Evolutionary conservation across 306 rosid species (phyloP).

Genomic region (Inga laurina): DNA sequence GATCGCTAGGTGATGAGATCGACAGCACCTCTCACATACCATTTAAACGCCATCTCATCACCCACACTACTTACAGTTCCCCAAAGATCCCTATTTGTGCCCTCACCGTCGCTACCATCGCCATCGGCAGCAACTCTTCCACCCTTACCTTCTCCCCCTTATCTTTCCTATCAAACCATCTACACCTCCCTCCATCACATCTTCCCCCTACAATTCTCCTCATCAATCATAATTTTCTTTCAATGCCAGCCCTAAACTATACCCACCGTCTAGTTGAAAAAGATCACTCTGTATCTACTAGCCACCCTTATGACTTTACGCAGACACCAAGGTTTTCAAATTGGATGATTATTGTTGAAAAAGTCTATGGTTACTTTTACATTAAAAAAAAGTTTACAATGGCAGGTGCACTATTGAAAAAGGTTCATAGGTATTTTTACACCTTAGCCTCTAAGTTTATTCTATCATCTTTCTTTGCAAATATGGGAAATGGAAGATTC

Average conservation of each 20-base stretch:
- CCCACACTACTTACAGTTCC: constrained; percentile 24
- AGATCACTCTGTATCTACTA: constrained; percentile 27
- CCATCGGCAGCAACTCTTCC: not conserved
- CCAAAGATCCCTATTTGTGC: constrained; percentile 23
- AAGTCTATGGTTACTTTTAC: too few species aligned
- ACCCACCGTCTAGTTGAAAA: constrained; percentile 25
- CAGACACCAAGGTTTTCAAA: constrained; percentile 6
- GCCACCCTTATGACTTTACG: constrained; percentile 16
- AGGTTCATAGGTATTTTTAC: too few species aligned
- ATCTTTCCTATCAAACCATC: constrained; percentile 8
- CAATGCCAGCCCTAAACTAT: not conserved
- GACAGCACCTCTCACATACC: too few species aligned
- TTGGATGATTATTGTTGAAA: not conserved
- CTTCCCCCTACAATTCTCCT: constrained; percentile 33
- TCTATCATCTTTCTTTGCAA: too few species aligned
- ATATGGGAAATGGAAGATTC: too few species aligned
- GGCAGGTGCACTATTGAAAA: too few species aligned
- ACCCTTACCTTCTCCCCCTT: constrained; percentile 12
- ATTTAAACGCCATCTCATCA: not conserved
- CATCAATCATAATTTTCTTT: constrained; percentile 36
- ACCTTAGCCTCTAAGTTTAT: too few species aligned
- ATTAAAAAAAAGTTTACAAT: too few species aligned
- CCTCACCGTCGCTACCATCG: not conserved
- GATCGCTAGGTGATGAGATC: too few species aligned
- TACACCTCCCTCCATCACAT: constrained; percentile 27